Base-by-base conservation (phyloP, 768 basidiomycete species). In the Naganishia randhawae region DNA sequence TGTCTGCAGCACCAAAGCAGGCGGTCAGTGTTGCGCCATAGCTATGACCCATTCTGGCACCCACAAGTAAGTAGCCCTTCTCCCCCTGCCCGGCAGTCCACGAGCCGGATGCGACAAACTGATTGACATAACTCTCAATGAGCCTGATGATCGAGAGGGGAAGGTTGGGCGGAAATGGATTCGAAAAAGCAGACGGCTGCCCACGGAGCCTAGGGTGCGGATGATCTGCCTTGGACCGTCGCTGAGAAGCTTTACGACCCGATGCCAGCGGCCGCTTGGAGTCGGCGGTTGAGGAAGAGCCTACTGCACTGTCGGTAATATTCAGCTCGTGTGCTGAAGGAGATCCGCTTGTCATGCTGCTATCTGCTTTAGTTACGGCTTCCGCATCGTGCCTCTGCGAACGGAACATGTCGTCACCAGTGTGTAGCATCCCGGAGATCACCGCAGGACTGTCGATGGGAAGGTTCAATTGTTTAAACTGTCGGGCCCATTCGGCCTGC, bases 111-210 rank as follows among this genome's bases (percentile, higher is more conserved):
- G 45, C 14, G 42, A 50, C 63, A 53, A 79, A 53, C 19, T 74
- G 73, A n/a, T 76, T 66, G 22, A 76, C 70, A 67, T 78, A 78
- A 41, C 69, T 66, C 53, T 80, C 78, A 63, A 78, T 75, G 14
- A 80, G 52, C 51, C 73, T 69, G 19, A 80, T 63, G 3, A 80
- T 64, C 2, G 74, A 71, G 11, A 78, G 70, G 1, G 77, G 77
- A 19, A 80, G 65, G 63, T 78, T 80, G 4, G 72, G 65, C 8
- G 78, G 76, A 64, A 73, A 54, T 9, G 76, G 75, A 25, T 48
- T 68, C 8, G 67, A 25, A 19, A 68, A 48, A 14, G 57, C 67
- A 13, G 67, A 61, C 7, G n/a, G 32, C 57, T 41, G 57, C 33
- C 57, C 27, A 16, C 51, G 35, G n/a, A 50, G 50, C 22, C 11